Percentiles rank a stretch among this genome's conserved stretches.
phyloP scores from a whole-genome alignment of 164 flowering plant species.

The Macadamia integrifolia region DNA sequence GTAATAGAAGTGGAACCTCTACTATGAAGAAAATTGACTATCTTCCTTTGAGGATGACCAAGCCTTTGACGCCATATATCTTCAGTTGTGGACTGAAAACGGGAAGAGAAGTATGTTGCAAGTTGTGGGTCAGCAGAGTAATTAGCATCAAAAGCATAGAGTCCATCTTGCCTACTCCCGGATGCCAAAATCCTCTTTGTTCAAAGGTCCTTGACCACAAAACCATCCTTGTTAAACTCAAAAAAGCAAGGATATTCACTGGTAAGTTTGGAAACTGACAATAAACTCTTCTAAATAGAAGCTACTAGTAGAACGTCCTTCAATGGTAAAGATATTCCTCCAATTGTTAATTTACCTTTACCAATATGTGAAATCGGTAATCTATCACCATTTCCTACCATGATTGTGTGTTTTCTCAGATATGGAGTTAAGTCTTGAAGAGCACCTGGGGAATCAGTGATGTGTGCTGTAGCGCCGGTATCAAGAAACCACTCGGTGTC shows the following conservation, averaged over 20 bases:
- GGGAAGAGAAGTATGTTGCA: not conserved
- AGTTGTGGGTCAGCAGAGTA: not conserved
- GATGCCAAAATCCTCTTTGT: not conserved
- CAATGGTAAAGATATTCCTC: not conserved
- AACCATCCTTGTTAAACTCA: too few species aligned
- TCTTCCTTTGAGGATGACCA: not conserved
- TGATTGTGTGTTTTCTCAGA: not conserved
- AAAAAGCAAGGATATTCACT: too few species aligned
- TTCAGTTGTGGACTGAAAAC: not conserved
- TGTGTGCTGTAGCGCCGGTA: not conserved
- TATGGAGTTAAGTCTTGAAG: not conserved
- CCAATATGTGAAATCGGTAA: constrained; percentile 1
- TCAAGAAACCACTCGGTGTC: not conserved
- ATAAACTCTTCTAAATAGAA: not conserved
- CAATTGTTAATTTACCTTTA: too few species aligned
- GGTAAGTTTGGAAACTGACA: not conserved
- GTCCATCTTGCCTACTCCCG: not conserved
- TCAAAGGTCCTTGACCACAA: not conserved
- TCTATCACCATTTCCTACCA: not conserved
- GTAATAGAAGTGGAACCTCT: not conserved
- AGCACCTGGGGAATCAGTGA: not conserved
- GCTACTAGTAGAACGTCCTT: not conserved
- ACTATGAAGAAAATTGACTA: not conserved
- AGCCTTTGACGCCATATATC: too few species aligned
- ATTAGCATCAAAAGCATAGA: not conserved